Conservation (phyloP, 495 filamentous ascomycete species). For the Aspergillus heteromorphus region DNA sequence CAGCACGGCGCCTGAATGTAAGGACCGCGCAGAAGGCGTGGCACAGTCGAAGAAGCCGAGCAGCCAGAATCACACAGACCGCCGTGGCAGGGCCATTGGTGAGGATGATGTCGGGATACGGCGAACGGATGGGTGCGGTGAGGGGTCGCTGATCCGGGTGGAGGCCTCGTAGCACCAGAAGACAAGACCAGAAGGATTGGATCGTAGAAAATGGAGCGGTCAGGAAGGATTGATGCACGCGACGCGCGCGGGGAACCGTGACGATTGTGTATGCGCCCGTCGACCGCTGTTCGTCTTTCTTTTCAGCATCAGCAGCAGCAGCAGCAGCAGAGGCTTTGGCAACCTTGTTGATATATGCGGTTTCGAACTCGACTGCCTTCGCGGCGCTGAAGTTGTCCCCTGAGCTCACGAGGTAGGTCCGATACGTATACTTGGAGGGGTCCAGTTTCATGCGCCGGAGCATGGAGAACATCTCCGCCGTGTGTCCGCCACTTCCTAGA, state of each 20-base stretch:
- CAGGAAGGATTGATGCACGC: slow-evolving; percentile 69
- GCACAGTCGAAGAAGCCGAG: slow-evolving; percentile 61
- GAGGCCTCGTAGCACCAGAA: slow-evolving; percentile 38
- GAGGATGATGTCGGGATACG: slow-evolving; percentile 67
- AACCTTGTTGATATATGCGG: slow-evolving; percentile 15
- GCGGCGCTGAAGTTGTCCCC: slow-evolving; percentile 69
- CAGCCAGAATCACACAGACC: slow-evolving; percentile 69
- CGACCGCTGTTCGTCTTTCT: background rate
- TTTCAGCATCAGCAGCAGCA: no score
- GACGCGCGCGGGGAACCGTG: slow-evolving; percentile 64
- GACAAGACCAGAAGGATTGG: slow-evolving; percentile 47
- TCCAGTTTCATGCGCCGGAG: slow-evolving; percentile 47
- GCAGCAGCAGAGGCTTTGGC: slow-evolving; percentile 1
- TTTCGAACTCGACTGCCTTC: slow-evolving; percentile 64
- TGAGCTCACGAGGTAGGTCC: slow-evolving; percentile 75
- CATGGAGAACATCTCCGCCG: slow-evolving; percentile 85
- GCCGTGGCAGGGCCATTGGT: slow-evolving; percentile 87
- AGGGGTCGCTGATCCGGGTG: slow-evolving; percentile 26
- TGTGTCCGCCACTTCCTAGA: slow-evolving; percentile 91
- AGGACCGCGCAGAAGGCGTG: slow-evolving; percentile 10
- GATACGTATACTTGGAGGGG: slow-evolving; percentile 51
- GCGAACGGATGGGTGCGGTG: slow-evolving; percentile 13
- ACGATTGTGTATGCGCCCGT: slow-evolving; percentile 46
- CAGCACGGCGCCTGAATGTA: background rate
- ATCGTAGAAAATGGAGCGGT: slow-evolving; percentile 60